A percentile compares a stretch with the other conserved stretches of the same genome.
Evolutionary conservation across 805 yeast genomes (phyloP).

Genomic region (Nakazawaea wyomingensis): DNA sequence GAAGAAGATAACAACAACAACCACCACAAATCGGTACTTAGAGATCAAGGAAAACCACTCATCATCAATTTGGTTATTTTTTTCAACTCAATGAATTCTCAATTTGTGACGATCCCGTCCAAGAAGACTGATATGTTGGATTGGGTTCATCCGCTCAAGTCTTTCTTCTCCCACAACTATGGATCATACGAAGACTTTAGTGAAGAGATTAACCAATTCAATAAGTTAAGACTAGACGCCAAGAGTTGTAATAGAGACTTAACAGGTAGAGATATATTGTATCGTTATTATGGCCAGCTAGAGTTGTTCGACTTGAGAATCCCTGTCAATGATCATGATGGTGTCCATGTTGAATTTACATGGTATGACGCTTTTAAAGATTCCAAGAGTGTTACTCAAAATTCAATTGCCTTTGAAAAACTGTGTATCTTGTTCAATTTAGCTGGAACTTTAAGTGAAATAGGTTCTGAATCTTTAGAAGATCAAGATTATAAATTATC

Average conservation of each 20-base stretch:
- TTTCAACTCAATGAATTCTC: slow-evolving; percentile 22
- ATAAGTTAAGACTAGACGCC: slow-evolving; percentile 55
- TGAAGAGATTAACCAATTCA: slow-evolving; percentile 48
- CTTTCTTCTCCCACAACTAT: slow-evolving; percentile 54
- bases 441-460: slow-evolving; percentile 54
- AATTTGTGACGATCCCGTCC: slow-evolving; percentile 24
- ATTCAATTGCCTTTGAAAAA: slow-evolving; percentile 83
- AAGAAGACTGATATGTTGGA: slow-evolving; percentile 54
- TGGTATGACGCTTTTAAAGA: slow-evolving; percentile 76
- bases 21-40: no score
- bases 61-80: no score
- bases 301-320: slow-evolving; percentile 75
- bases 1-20: no score
- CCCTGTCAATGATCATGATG: slow-evolving; percentile 50
- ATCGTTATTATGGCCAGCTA: slow-evolving; percentile 72
- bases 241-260: slow-evolving; percentile 40
- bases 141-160: slow-evolving; percentile 59
- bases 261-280: slow-evolving; percentile 49
- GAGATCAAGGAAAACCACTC: no score
- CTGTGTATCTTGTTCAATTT: slow-evolving; percentile 79
- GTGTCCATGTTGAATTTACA: slow-evolving; percentile 56
- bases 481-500: slow-evolving; percentile 51
- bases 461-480: slow-evolving; percentile 34
- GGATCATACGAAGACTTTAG: slow-evolving; percentile 56
- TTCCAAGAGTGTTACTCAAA: slow-evolving; percentile 52